Evolutionary conservation across 148 eudicot genomes (phyloP), one percentile per base, ranked within the genome.

Genomic region (Silene uniflora): DNA sequence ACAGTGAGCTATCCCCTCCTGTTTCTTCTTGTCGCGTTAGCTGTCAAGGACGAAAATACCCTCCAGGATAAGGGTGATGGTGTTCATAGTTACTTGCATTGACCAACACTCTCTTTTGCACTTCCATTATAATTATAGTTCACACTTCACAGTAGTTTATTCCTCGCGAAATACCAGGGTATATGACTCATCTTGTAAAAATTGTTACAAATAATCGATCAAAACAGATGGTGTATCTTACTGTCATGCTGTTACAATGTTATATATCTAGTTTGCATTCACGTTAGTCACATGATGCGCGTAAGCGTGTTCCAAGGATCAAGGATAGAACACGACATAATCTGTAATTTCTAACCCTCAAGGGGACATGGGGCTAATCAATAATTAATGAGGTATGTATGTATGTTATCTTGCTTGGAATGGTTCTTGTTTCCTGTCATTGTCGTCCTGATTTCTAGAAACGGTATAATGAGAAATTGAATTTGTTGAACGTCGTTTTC

Each of bases 1-100:
- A 87, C 97, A 10, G 68, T 85, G 32, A 92, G 99, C 80, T 95
- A 87, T 73, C 99, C 99, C 22, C 74, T 92, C 56, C 77, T 95
- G 82, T 81, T 76, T 9, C 78, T 87, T 68, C 88, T 95, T 42
- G 86, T 95, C 10, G 61, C 83, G 21, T 76, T 83, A 68, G 99
- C 94, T 3, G 98, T 95, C 16, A 86, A 92, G 62, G 98, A 95
- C 76, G 91, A 94, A 24, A 67, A 72, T 55, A 47, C 55, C 80
- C 23, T 75, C 39, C 76, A 16, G 42, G 78, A 80, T 72, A 79
- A 75, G 65, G 71, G 56, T 35, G 74, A 63, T 72, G 76, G 39
- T 11, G 78, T 61, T 25, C 68, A 78, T 19, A 75, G 75, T 76
- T 79, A 73, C 69, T 67, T 78, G 13, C 49, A 67, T 67, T 86